Base-by-base conservation (phyloP, 441 rosid genomes). In the Dalechampia spathulata region DNA sequence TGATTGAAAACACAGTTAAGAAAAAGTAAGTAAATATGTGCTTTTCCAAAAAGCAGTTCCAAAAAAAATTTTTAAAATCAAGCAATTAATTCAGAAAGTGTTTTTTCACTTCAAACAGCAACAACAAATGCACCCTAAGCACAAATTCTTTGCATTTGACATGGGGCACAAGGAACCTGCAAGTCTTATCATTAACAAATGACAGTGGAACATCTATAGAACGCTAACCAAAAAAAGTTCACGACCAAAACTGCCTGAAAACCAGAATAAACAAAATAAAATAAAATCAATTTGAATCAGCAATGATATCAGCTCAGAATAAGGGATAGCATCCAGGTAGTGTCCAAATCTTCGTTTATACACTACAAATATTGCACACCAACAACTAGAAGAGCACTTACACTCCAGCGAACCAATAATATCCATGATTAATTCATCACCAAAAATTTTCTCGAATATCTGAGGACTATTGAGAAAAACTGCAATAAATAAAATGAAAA, bases 361-460 rank as follows among this genome's bases (percentile, higher is more conserved):
- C 9, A 40, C 15, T 15, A 21, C 53, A 10, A 50, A 26, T 26
- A 27, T n/a, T 16, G 26, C 19, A 16, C 4, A 52, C 4, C 34
- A 30, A 58, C 5, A 59, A 53, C 14, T 22, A 57, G 15, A 57
- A 57, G 12, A 40, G 51, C 52, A 77, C 98, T 86, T 81, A 94
- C 99, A 84, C 77, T 94, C 99, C 3, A 94, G 98, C 50, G 96
- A 81, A 57, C 98, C 99, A 39, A 94, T 84, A 57, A 90, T 79
- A 68, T 90, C 96, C 92, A 94, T 86, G 63, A 94, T 82, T 64
- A 87, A 70, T 58, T 94, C 99, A 80, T 90, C 97, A 65, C 87
- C 95, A 70, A 90, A 90, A 50, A 90, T 78, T 77, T 80, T 88
- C 73, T 94, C 97, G 47, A 94, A 75, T 54, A 94, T 82, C 71